Evolutionary conservation across 2,329 filamentous ascomycete genomes (phyloP).

Genomic region (Penicillium sp.): DNA sequence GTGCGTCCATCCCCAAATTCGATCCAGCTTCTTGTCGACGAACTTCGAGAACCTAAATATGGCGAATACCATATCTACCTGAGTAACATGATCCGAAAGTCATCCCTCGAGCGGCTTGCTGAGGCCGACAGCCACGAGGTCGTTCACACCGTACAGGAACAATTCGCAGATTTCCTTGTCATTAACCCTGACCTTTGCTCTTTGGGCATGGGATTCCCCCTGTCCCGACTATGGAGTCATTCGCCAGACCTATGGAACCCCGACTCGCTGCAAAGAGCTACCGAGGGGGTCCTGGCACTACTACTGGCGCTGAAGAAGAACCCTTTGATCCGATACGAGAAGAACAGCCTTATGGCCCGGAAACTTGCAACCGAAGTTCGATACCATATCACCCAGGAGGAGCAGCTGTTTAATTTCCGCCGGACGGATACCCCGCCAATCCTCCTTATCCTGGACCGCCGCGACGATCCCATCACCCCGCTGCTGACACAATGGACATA

Average conservation of each 20-base stretch:
- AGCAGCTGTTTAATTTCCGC: slow-evolving; percentile 92
- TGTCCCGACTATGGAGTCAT: slow-evolving; percentile 72
- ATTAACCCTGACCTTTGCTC: slow-evolving; percentile 92
- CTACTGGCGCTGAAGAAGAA: slow-evolving; percentile 93
- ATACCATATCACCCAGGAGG: slow-evolving; percentile 90
- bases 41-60: slow-evolving; percentile 92
- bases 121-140: slow-evolving; percentile 98
- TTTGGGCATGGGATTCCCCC: slow-evolving; percentile 65
- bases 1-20: slow-evolving; percentile 87
- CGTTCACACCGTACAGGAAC: slow-evolving; percentile 87
- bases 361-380: slow-evolving; percentile 90
- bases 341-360: slow-evolving; percentile 81
- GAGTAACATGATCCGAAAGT: slow-evolving; percentile 97
- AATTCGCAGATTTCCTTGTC: slow-evolving; percentile 93
- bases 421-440: slow-evolving; percentile 93
- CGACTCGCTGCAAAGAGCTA: slow-evolving; percentile 77
- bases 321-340: slow-evolving; percentile 87
- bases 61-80: slow-evolving; percentile 97
- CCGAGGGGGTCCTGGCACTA: slow-evolving; percentile 79
- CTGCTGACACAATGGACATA: slow-evolving; percentile 98
- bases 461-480: slow-evolving; percentile 92
- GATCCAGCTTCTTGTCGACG: slow-evolving; percentile 89
- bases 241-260: slow-evolving; percentile 85
- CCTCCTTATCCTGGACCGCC: slow-evolving; percentile 79
- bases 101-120: slow-evolving; percentile 83